These are phyloP conservation scores for Alternaria triticimaculans DNA, from an alignment of 2,329 filamentous ascomycete species.

Conservation along the genomic window DNA sequence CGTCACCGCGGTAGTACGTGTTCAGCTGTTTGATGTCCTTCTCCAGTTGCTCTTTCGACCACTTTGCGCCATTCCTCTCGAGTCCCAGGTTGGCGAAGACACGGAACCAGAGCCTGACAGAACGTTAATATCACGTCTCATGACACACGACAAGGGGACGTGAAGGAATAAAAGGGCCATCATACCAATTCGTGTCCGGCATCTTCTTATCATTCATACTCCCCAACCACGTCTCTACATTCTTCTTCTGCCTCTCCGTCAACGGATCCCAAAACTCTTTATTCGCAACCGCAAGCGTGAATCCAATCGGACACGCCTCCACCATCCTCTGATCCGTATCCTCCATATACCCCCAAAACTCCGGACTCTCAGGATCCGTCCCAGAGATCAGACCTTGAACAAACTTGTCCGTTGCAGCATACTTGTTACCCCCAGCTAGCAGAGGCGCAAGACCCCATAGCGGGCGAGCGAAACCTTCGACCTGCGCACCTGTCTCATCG, in stretches of 20 bases:
- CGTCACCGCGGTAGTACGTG: conserved; percentile 80
- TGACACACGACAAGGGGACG: not conserved
- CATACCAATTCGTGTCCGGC: conserved; percentile 69
- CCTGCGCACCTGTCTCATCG: conserved; percentile 76
- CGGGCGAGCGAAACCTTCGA: conserved; percentile 77
- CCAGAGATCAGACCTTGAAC: conserved; percentile 73
- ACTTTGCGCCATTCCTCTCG: conserved; percentile 75
- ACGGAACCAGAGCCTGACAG: conserved; percentile 77
- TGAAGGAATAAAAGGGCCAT: not conserved
- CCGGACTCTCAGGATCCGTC: conserved; percentile 71
- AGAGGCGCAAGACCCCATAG: conserved; percentile 77
- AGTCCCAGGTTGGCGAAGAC: conserved; percentile 83
- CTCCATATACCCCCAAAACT: conserved; percentile 79
- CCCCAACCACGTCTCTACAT: conserved; percentile 75
- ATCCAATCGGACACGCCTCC: conserved; percentile 82
- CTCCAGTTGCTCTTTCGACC: conserved; percentile 72
- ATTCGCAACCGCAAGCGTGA: conserved; percentile 72
- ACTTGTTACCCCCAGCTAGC: conserved; percentile 71
- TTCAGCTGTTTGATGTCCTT: conserved; percentile 79
- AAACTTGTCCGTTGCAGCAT: conserved; percentile 69
- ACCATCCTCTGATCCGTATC: conserved; percentile 86
- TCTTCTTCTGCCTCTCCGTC: conserved; percentile 65
- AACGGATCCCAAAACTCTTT: conserved; percentile 71
- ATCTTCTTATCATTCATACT: conserved; percentile 81
- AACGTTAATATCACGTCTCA: conserved; percentile 19